Evolutionary conservation across 352 stramenopile species (phyloP).

Genomic region (Pelagophyceae sp.): DNA sequence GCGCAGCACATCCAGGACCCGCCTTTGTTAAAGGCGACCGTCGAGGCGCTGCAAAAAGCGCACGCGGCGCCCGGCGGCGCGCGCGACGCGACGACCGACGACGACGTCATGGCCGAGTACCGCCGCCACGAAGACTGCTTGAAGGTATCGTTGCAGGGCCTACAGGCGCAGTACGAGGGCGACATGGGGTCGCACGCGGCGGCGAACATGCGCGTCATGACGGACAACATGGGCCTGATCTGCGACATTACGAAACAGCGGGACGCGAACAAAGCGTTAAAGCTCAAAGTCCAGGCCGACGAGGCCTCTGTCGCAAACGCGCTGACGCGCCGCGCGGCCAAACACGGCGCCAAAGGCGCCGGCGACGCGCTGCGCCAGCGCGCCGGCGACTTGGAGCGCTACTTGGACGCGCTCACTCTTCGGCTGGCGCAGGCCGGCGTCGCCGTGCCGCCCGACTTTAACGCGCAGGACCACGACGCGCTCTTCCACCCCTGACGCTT

Average conservation of each 20-base stretch:
- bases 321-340: neutral
- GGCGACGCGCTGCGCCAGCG: neutral
- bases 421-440: neutral
- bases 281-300: constrained; percentile 27
- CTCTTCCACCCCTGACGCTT: too few species aligned
- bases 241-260: constrained; percentile 63
- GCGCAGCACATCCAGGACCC: constrained; percentile 42
- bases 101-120: constrained; percentile 73
- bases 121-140: constrained; percentile 79
- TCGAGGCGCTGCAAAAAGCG: constrained; percentile 33
- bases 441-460: too few species aligned
- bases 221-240: constrained; percentile 52
- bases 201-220: constrained; percentile 43
- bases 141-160: constrained; percentile 69
- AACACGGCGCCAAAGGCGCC: neutral
- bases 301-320: neutral
- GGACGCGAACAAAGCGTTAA: constrained; percentile 54
- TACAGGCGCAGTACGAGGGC: constrained; percentile 50
- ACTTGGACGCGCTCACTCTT: neutral
- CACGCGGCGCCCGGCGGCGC: constrained; percentile 41
- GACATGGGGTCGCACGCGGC: constrained; percentile 30
- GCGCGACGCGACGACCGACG: constrained; percentile 59
- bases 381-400: neutral
- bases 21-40: constrained; percentile 21
- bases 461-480: too few species aligned